Conservation (phyloP, 352 stramenopile genomes). For the Pythium brassicae region DNA sequence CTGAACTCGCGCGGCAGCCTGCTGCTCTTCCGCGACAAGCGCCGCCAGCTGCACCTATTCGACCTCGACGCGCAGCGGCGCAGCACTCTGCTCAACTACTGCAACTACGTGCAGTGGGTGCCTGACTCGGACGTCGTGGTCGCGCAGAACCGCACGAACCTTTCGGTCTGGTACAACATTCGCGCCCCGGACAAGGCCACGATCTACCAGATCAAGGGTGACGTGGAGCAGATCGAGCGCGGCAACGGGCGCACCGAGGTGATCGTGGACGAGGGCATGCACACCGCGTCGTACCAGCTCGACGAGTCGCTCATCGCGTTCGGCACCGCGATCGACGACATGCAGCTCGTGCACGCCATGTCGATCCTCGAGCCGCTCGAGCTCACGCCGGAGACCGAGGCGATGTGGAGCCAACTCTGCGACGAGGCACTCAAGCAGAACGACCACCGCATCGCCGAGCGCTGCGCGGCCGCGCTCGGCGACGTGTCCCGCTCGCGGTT, state of each 20-base stretch:
- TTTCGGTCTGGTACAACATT: conserved; percentile 97
- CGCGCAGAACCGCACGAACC: conserved; percentile 87
- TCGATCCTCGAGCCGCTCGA: conserved; percentile 91
- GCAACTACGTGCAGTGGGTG: conserved; percentile 96
- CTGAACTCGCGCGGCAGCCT: conserved; percentile 89
- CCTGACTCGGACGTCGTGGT: conserved; percentile 95
- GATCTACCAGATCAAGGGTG: conserved; percentile 93
- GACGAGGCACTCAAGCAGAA: conserved; percentile 81
- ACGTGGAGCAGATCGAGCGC: conserved; percentile 94
- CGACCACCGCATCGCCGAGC: conserved; percentile 88
- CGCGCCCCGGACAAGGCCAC: conserved; percentile 91
- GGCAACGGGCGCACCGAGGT: conserved; percentile 91
- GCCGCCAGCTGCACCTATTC: conserved; percentile 89
- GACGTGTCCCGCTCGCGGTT: conserved; percentile 88
- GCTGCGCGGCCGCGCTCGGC: conserved; percentile 88
- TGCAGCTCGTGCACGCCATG: conserved; percentile 88
- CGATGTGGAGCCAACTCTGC: conserved; percentile 93
- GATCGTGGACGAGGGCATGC: conserved; percentile 94
- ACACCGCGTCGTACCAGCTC: conserved; percentile 90
- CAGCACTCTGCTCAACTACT: conserved; percentile 91
- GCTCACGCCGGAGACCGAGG: conserved; percentile 87
- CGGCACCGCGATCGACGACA: conserved; percentile 91
- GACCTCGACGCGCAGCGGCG: conserved; percentile 85
- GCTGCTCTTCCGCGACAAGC: conserved; percentile 92
- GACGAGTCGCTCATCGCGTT: conserved; percentile 94